Base-by-base conservation (phyloP, 306 rosid genomes). In the Amphicarpaea edgeworthii region DNA sequence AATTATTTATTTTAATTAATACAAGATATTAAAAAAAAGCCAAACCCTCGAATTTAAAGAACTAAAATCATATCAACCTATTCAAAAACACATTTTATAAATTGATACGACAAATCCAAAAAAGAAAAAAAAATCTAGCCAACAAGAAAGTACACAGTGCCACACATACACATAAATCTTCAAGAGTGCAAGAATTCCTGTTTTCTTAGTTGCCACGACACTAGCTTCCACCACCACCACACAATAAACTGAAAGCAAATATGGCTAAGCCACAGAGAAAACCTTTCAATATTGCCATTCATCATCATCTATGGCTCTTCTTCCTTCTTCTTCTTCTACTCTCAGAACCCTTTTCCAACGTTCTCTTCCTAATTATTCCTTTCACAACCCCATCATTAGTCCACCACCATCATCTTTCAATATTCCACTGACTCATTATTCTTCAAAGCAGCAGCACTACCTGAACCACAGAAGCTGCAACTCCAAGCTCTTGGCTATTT, bases 221-320 rank as follows among this genome's bases (percentile, higher is more conserved):
- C 50, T 4, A 64, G 38, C 46, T 77, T 81, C 50, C 59, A 85
- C 32, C 63, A 61, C 30, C 76, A 81, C 88, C 88, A 85, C 88
- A 85, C 77, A 82, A 74, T 63, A 53, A 40, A 17, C 12, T 28
- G 46, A 81, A 55, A 20, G 74, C 0, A 63, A 81, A 85, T 64
- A 81, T 74, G 82, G 50, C 82, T 8, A 68, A 73, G 32, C 24
- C 9, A 37, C 43, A 30, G 37, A 30, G 4, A 60, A 63, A 76
- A 32, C 46, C 5, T 34, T 53, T 49, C 50, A 5, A 54, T 63
- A n/a, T n/a, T n/a, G 5, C 51, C 82, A 78, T 55, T 70, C 88
- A 70, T 78, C 81, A 70, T 68, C 84, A 34, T 40, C 11, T 24
- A 85, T 85, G 86, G 88, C 88, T 82, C 79, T 81, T 85, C 82